These are phyloP conservation scores for Vanrija sp. DNA, from an alignment of 1,284 basidiomycete species.

Conservation along the genomic window DNA sequence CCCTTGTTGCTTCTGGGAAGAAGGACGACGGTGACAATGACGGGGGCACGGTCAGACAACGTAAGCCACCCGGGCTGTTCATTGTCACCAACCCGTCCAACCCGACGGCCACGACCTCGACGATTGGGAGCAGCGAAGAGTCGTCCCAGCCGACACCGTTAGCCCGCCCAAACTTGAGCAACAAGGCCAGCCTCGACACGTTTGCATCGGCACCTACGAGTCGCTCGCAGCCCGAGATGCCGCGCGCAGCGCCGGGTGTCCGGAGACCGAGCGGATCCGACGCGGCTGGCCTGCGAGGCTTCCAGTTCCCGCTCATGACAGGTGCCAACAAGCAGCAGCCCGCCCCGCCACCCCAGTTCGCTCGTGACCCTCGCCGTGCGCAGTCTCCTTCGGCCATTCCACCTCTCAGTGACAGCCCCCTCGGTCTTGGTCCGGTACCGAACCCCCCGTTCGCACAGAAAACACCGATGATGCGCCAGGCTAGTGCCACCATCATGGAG, in stretches of 20 bases:
- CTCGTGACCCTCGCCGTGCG: background rate
- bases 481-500: slow-evolving; percentile 48
- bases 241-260: slow-evolving; percentile 1
- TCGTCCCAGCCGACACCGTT: slow-evolving; percentile 24
- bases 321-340: slow-evolving; percentile 10
- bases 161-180: slow-evolving; percentile 9
- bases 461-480: slow-evolving; percentile 45
- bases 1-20: background rate
- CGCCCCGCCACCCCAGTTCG: slow-evolving; percentile 2
- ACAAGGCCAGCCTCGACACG: slow-evolving; percentile 29
- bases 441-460: slow-evolving; percentile 11
- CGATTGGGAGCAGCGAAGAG: slow-evolving; percentile 9
- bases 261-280: slow-evolving; percentile 31
- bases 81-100: slow-evolving; percentile 21
- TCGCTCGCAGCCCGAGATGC: slow-evolving; percentile 7
- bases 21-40: slow-evolving; percentile 3
- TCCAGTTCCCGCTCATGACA: slow-evolving; percentile 43
- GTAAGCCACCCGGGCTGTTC: slow-evolving; percentile 17
- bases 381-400: background rate
- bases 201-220: slow-evolving; percentile 27
- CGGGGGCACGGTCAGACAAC: slow-evolving; percentile 12
- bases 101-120: slow-evolving; percentile 4
- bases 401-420: slow-evolving; percentile 11
- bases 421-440: slow-evolving; percentile 5
- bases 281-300: slow-evolving; percentile 39